These are phyloP conservation scores for Termitomyces sp. DNA, from an alignment of 768 basidiomycete species.

Conservation along the genomic window DNA sequence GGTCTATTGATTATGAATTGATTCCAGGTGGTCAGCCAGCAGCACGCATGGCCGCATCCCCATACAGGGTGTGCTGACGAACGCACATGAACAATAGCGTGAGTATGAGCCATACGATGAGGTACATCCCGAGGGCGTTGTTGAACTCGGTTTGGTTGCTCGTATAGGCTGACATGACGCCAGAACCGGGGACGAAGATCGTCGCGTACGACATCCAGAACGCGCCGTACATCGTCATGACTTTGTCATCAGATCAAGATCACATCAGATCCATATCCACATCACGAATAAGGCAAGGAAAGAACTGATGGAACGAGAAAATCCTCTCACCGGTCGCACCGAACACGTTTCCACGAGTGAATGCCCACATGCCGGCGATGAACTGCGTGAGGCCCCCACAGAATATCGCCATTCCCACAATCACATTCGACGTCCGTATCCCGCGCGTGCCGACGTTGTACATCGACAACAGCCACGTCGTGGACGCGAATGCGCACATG, in stretches of 20 bases:
- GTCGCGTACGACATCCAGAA: conserved; percentile 80
- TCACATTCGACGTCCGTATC: conserved; percentile 48
- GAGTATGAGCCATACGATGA: conserved; percentile 62
- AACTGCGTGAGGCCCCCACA: conserved; percentile 73
- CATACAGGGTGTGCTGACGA: background rate
- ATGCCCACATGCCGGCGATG: conserved; percentile 79
- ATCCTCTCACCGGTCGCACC: conserved; percentile 60
- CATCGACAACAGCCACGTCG: conserved; percentile 66
- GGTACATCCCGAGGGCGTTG: conserved; percentile 62
- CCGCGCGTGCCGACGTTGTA: conserved; percentile 53
- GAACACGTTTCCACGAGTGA: conserved; percentile 55
- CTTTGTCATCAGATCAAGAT: no score
- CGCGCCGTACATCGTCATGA: conserved; percentile 66
- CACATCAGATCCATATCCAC: no score
- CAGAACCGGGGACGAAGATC: conserved; percentile 59
- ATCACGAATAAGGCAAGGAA: no score
- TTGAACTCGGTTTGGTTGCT: conserved; percentile 30
- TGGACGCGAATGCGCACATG: conserved; percentile 33
- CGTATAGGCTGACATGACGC: conserved; percentile 52
- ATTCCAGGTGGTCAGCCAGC: no score
- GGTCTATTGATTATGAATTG: conserved; percentile 8
- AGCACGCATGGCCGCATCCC: no score
- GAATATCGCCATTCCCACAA: conserved; percentile 74
- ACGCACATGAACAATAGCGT: conserved; percentile 58
- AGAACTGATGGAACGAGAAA: no score